Base-by-base conservation (phyloP, 495 filamentous ascomycete genomes). In the Aspergillus homomorphus region DNA sequence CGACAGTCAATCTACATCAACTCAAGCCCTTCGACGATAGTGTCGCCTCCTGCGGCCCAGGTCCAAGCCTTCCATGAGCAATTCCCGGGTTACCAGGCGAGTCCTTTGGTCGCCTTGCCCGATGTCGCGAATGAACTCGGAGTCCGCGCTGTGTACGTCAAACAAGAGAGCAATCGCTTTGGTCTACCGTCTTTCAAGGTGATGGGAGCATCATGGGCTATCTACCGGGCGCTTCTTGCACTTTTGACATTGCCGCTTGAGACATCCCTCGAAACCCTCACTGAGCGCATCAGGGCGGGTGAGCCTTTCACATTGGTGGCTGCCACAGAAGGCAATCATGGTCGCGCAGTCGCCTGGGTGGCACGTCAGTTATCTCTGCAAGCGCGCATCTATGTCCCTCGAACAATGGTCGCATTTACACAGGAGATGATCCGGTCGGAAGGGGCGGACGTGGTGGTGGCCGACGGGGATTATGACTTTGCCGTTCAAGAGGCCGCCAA, bases 141-240 rank as follows among this genome's bases (percentile, higher is more conserved):
- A 0, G 67, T 89, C 19, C 69, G 69, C 0, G 62, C 76, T 14
- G 74, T 89, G 44, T 73, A 79, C 58, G 66, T 87, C 51, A 87
- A 89, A 63, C 79, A 86, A 62, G 83, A 87, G 61, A 82, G 76
- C 48, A 65, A 69, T 53, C 74, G 84, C 23, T 76, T 85, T 57
- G 80, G 86, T 1, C 80, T 92, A 1, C 86, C 88, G 0, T 79
- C 87, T 0, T 91, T 90, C 79, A 92, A 92, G 67, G 85, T 89
- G 42, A 80, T 90, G 0, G 89, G 88, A 9, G 88, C 89, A 0
- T 87, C 85, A n/a, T 92, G 86, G 87, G 86, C 80, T 0, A 75
- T 79, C 46, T 85, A 82, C 60, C 79, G 80, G 38, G 82, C 84
- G 6, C 53, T 90, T 5, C 66, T 69, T 1, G 58, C 68, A 0